Conservation (phyloP, 2,329 filamentous ascomycete genomes). For the Arthrobotrys entomopaga region DNA sequence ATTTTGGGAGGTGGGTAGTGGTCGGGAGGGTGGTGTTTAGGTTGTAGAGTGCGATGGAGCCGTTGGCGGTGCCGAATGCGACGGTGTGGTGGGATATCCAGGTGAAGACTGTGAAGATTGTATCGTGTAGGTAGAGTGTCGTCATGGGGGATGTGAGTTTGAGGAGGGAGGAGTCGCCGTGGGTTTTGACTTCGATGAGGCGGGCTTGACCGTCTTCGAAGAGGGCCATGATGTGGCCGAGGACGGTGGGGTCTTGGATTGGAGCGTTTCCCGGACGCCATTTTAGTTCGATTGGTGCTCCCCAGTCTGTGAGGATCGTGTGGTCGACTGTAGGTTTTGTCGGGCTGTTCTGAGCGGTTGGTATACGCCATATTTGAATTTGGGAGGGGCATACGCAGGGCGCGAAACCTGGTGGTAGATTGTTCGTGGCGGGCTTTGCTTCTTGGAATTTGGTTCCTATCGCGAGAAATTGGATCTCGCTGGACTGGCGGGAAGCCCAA, state of each 20-base stretch:
- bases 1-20: constrained; percentile 61
- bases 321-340: constrained; percentile 62
- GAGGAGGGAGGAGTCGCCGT: constrained; percentile 62
- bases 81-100: constrained; percentile 65
- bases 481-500: constrained; percentile 41
- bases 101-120: constrained; percentile 62
- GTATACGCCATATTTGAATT: constrained; percentile 67
- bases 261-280: constrained; percentile 64
- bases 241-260: constrained; percentile 55
- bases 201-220: constrained; percentile 66
- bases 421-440: constrained; percentile 50
- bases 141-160: constrained; percentile 64
- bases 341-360: constrained; percentile 60
- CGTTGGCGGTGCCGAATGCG: constrained; percentile 65
- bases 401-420: constrained; percentile 62
- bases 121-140: constrained; percentile 38
- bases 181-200: constrained; percentile 60
- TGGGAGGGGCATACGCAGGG: constrained; percentile 62
- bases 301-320: constrained; percentile 66
- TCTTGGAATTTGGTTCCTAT: constrained; percentile 51
- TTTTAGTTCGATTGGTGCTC: constrained; percentile 64
- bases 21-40: constrained; percentile 46
- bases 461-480: constrained; percentile 56
- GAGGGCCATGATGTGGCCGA: constrained; percentile 65
- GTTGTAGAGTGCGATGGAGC: constrained; percentile 65